Base-by-base conservation (phyloP, 495 filamentous ascomycete genomes). In the Darksidea phi region DNA sequence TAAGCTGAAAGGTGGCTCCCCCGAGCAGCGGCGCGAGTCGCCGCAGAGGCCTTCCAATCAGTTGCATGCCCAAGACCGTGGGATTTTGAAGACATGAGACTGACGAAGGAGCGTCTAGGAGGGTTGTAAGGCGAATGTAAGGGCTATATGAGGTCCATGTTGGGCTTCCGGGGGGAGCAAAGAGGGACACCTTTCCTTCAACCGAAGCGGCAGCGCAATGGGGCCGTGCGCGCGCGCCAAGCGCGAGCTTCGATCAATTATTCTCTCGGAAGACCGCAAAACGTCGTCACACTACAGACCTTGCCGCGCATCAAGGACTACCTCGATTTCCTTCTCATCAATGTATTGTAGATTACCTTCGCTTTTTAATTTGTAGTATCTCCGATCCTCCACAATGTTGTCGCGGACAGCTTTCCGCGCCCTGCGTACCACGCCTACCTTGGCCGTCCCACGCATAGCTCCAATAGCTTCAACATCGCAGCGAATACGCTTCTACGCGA, bases 401-500 rank as follows among this genome's bases (percentile, higher is more conserved):
- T 34, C 64, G 36, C 64, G 64, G 32, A 61, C 64, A 26, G 67
- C 67, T 18, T 26, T 54, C 41, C 67, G 67, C 60, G 64, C 64
- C 4, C n/a, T 64, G 58, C 61, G 57, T 43, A 25, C n/a, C 10
- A 49, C 56, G 10, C 52, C 60, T 28, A 48, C 67, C 28, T 41
- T 50, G 5, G 28, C 53, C 17, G 24, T 65, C 52, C 54, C 51
- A n/a, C 60, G 37, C 61, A 73, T 73, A 50, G 48, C 59, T 59
- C 37, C 56, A 11, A 71, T 74, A 61, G 67, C 75, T 42, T 63
- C 55, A 15, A 63, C 54, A 3, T 52, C 56, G 32, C 66, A 61
- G 45, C 59, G 56, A 56, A 54, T 48, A 42, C 77, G 78, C 48
- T 75, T 64, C 55, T 82, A 80, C 66, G 78, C 78, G 48, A 79